Conservation (phyloP, 768 basidiomycete genomes). For the Xerocomellus chrysenteron region DNA sequence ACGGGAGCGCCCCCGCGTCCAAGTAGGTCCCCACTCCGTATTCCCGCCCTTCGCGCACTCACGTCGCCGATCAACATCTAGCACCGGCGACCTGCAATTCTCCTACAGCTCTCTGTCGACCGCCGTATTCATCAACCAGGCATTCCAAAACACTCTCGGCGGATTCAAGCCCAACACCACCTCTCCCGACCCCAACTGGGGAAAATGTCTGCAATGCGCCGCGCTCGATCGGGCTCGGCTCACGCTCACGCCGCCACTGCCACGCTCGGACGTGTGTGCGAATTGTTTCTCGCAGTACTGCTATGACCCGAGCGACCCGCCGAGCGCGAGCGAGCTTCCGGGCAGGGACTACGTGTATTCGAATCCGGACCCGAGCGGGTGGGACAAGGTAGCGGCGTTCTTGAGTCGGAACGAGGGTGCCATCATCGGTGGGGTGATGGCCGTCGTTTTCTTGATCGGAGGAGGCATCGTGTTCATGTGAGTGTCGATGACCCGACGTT, state of each 20-base stretch:
- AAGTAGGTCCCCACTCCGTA: conserved; percentile 43
- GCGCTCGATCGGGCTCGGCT: conserved; percentile 55
- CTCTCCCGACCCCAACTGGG: conserved; percentile 52
- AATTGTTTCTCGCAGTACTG: conserved; percentile 64
- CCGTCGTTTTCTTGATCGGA: conserved; percentile 41
- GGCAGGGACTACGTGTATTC: conserved; percentile 44
- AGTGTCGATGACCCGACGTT: conserved; percentile 9
- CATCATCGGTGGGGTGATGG: conserved; percentile 49
- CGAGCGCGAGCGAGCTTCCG: conserved; percentile 42
- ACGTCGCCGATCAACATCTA: conserved; percentile 20
- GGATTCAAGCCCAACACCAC: conserved; percentile 64
- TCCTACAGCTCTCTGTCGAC: conserved; percentile 56
- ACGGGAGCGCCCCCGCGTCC: conserved; percentile 59
- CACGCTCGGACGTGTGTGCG: conserved; percentile 49
- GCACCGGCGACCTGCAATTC: conserved; percentile 59
- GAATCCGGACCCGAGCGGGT: conserved; percentile 56
- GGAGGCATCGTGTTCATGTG: conserved; percentile 36
- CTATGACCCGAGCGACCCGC: conserved; percentile 60
- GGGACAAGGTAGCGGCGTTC: conserved; percentile 42
- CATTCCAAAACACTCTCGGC: conserved; percentile 49
- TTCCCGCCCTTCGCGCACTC: conserved; percentile 4
- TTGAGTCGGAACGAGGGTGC: conserved; percentile 44
- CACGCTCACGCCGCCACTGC: conserved; percentile 34
- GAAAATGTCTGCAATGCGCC: conserved; percentile 61
- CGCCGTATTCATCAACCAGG: conserved; percentile 60